phyloP scores from a whole-genome alignment of 2,329 filamentous ascomycete species.

The Colletotrichum liriopes region DNA sequence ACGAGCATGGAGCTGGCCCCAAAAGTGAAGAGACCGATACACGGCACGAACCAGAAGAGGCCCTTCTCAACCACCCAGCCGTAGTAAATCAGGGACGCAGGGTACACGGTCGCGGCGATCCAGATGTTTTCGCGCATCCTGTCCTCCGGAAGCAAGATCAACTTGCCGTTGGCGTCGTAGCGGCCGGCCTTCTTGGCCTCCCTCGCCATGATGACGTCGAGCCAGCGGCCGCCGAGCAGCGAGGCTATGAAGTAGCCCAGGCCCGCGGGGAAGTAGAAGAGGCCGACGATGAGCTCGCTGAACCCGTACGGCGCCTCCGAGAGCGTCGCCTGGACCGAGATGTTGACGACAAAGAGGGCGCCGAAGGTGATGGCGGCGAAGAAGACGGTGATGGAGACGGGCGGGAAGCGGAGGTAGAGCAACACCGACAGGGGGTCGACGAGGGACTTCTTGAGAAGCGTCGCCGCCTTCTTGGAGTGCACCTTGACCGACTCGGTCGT shows the following conservation, averaged over 20 bases:
- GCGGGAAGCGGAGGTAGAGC: constrained; percentile 80
- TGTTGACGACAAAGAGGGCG: constrained; percentile 83
- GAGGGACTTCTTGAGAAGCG: constrained; percentile 72
- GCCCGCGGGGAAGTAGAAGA: constrained; percentile 84
- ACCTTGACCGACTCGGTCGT: constrained; percentile 74
- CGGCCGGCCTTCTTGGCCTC: constrained; percentile 80
- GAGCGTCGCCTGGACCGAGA: constrained; percentile 82
- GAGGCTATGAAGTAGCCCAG: constrained; percentile 81
- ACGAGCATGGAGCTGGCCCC: constrained; percentile 85
- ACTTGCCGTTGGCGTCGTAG: constrained; percentile 76
- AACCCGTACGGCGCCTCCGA: constrained; percentile 78
- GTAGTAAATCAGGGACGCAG: constrained; percentile 80
- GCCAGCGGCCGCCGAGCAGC: constrained; percentile 81
- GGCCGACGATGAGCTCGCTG: constrained; percentile 77
- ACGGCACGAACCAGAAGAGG: constrained; percentile 74
- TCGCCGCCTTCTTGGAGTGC: constrained; percentile 68
- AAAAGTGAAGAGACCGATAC: constrained; percentile 80
- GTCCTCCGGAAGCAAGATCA: constrained; percentile 83
- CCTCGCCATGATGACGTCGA: constrained; percentile 84
- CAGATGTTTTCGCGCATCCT: constrained; percentile 87
- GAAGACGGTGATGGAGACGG: constrained; percentile 81
- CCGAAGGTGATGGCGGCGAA: constrained; percentile 84
- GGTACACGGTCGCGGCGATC: constrained; percentile 80
- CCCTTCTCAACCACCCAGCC: constrained; percentile 81
- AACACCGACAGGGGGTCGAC: constrained; percentile 82